Percentiles rank a stretch among this genome's conserved stretches.
These are phyloP conservation scores for Cyberlindnera maritima DNA, from an alignment of 805 yeast species.

Conservation along the genomic window DNA sequence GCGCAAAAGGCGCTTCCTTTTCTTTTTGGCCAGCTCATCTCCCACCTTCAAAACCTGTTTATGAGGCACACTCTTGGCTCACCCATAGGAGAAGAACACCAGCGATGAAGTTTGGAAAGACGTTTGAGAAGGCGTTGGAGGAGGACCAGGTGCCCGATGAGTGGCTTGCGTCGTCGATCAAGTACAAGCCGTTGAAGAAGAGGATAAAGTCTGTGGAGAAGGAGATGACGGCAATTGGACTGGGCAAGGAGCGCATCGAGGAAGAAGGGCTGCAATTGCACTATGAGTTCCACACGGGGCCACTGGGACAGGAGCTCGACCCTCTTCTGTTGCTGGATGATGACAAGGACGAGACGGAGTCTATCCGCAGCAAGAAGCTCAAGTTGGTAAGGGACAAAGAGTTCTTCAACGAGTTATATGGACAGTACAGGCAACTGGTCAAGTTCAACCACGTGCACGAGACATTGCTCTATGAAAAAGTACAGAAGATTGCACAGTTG, in stretches of 20 bases:
- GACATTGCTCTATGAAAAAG: conserved; percentile 11
- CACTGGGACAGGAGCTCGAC: conserved; percentile 10
- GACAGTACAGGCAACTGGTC: conserved; percentile 24
- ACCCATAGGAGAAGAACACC: too few relatives aligned
- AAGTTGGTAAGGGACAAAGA: conserved; percentile 10
- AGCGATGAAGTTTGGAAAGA: conserved; percentile 73
- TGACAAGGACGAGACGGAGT: conserved; percentile 13
- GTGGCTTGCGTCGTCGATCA: conserved; percentile 69
- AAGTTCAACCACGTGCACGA: conserved; percentile 51
- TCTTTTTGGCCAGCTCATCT: too few relatives aligned
- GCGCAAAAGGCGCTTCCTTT: too few relatives aligned
- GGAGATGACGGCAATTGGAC: conserved; percentile 59
- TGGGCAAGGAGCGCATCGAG: conserved; percentile 40
- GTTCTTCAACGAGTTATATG: conserved; percentile 22
- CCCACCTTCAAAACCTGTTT: too few relatives aligned
- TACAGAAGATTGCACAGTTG: conserved; percentile 32
- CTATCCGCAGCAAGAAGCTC: conserved; percentile 9
- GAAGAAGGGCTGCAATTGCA: conserved; percentile 9
- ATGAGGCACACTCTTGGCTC: too few relatives aligned
- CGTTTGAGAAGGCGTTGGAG: conserved; percentile 57
- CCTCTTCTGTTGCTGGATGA: conserved; percentile 9
- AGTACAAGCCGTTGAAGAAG: conserved; percentile 69
- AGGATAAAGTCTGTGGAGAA: conserved; percentile 61
- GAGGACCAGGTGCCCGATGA: conserved; percentile 62
- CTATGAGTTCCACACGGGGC: conserved; percentile 20